phyloP scores from a whole-genome alignment of 2,329 filamentous ascomycete species.

The Endoconidiophora laricicola region DNA sequence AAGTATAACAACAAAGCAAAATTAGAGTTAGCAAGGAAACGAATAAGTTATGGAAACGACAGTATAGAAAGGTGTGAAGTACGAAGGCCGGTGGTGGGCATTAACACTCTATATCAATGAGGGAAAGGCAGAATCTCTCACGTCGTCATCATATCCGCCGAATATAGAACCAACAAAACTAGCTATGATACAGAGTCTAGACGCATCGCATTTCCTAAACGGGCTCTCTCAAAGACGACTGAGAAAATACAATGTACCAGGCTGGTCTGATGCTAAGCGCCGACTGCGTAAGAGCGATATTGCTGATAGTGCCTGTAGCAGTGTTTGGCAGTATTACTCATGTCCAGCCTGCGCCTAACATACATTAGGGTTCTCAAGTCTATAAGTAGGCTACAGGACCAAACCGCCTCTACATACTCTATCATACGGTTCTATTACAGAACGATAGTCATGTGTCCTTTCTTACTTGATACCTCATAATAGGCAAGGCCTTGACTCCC shows the following conservation, averaged over 20 bases:
- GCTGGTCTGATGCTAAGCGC: conserved; percentile 1
- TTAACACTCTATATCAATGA: neutral
- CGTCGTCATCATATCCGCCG: neutral
- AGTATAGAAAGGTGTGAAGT: no score
- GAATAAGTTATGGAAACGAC: no score
- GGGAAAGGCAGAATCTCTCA: neutral
- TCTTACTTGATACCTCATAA: no score
- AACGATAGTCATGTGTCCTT: no score
- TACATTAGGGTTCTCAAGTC: neutral
- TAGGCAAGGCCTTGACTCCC: neutral
- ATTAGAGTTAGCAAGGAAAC: no score
- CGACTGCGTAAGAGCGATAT: conserved; percentile 1
- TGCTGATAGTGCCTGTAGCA: neutral
- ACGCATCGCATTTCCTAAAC: neutral
- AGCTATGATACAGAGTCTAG: neutral
- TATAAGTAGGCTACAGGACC: neutral
- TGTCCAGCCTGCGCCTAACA: neutral
- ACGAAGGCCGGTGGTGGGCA: no score
- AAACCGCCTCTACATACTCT: no score
- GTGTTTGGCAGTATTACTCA: neutral
- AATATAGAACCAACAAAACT: neutral
- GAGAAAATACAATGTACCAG: neutral
- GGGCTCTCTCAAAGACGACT: no score
- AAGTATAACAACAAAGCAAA: no score
- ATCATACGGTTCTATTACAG: no score